These are phyloP conservation scores for Eugenia klotzschiana DNA, from an alignment of 441 rosid genomes.

Conservation along the genomic window DNA sequence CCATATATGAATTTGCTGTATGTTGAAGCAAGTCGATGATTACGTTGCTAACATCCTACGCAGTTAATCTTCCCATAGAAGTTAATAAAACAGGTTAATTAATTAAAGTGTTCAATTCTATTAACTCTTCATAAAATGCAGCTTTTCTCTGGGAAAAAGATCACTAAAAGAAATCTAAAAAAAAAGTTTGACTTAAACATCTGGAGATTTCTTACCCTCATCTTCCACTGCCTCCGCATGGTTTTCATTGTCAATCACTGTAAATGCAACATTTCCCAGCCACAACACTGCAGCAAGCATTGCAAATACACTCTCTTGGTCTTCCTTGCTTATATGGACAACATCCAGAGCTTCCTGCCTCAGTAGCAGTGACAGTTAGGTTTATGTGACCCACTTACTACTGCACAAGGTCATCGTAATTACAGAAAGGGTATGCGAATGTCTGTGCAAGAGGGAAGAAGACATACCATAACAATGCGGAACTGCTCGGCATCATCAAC, in stretches of 20 bases:
- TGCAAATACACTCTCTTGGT: constrained; percentile 89
- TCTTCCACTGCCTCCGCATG: constrained; percentile 76
- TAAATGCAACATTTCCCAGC: constrained; percentile 81
- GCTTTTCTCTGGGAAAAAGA: not conserved
- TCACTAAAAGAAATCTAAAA: not conserved
- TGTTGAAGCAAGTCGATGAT: not conserved
- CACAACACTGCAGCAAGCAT: constrained; percentile 96
- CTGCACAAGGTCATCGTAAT: not conserved
- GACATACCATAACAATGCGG: constrained; percentile 46
- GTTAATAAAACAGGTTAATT: not conserved
- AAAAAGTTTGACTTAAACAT: not conserved
- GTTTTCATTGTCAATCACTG: constrained; percentile 78
- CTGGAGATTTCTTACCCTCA: constrained; percentile 47
- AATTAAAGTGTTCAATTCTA: not conserved
- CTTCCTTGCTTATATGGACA: constrained; percentile 93
- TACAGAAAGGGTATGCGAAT: not conserved
- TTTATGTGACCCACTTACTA: not conserved
- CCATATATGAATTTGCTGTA: not conserved
- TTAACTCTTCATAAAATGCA: not conserved
- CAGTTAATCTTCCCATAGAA: not conserved
- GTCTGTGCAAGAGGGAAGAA: not conserved
- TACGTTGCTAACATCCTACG: not conserved
- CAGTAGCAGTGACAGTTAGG: not conserved
- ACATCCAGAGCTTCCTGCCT: constrained; percentile 86
- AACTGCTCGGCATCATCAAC: constrained; percentile 81